phyloP scores from a whole-genome alignment of 2,329 filamentous ascomycete species.

The Exophiala spinifera region DNA sequence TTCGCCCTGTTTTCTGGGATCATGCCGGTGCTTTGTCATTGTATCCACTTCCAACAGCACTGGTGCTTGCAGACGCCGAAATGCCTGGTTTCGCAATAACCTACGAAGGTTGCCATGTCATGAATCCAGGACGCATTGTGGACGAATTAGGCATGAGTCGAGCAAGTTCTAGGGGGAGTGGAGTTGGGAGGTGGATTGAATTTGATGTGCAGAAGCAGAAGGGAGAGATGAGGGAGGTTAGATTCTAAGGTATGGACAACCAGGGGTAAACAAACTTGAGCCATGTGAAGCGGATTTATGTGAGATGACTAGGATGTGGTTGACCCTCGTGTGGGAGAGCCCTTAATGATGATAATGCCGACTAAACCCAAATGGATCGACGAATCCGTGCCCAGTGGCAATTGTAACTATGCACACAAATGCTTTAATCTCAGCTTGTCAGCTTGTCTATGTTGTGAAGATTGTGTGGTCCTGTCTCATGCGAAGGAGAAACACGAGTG shows the following conservation, averaged over 20 bases:
- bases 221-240: slow-evolving; percentile 62
- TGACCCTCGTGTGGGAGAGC: too few relatives aligned
- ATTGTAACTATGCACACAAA: too few relatives aligned
- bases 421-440: too few relatives aligned
- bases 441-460: too few relatives aligned
- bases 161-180: slow-evolving; percentile 31
- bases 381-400: too few relatives aligned
- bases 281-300: too few relatives aligned
- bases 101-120: slow-evolving; percentile 91
- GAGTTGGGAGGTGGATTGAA: slow-evolving; percentile 79
- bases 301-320: too few relatives aligned
- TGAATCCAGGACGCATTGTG: slow-evolving; percentile 83
- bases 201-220: slow-evolving; percentile 66
- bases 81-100: slow-evolving; percentile 80
- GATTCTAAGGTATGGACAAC: slow-evolving; percentile 43
- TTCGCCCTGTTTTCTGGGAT: slow-evolving; percentile 87
- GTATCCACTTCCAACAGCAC: slow-evolving; percentile 81
- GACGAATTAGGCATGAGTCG: slow-evolving; percentile 43
- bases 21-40: slow-evolving; percentile 71
- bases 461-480: too few relatives aligned
- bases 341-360: too few relatives aligned
- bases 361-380: too few relatives aligned
- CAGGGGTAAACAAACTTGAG: too few relatives aligned
- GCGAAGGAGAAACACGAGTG: too few relatives aligned
- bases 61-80: slow-evolving; percentile 79